Percentiles rank a stretch among this genome's conserved stretches.
These are phyloP conservation scores for Cutaneotrichosporon mucoides DNA, from an alignment of 1,284 basidiomycete genomes.

Conservation along the genomic window DNA sequence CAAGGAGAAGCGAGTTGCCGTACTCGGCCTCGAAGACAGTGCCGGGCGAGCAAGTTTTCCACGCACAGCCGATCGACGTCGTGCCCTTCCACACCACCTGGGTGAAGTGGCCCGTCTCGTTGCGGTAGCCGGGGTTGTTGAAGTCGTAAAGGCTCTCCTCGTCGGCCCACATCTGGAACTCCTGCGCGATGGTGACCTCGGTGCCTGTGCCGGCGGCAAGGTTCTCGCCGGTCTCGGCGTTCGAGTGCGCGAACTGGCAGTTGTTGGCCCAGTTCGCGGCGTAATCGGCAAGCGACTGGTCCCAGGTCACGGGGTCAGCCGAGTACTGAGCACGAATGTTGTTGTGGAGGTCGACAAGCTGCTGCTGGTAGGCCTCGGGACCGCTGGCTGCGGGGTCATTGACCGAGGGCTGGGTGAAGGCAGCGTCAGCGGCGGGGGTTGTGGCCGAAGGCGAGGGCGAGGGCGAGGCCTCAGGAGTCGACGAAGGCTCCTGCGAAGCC, in stretches of 20 bases:
- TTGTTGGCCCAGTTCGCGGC: conserved; percentile 6
- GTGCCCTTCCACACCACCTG: conserved; percentile 46
- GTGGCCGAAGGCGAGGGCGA: conserved; percentile 23
- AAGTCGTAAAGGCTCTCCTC: conserved; percentile 20
- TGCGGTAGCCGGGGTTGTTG: conserved; percentile 22
- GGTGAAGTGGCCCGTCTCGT: conserved; percentile 39
- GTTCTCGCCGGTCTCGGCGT: conserved; percentile 6
- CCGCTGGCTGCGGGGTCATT: conserved; percentile 8
- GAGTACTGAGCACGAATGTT: conserved; percentile 33
- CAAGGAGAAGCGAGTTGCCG: conserved; percentile 12
- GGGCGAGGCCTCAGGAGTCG: conserved; percentile 9
- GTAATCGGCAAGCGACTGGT: conserved; percentile 8
- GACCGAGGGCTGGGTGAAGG: conserved; percentile 1
- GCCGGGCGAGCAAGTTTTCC: conserved; percentile 24
- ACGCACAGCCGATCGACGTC: conserved; percentile 37
- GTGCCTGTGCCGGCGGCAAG: conserved; percentile 27
- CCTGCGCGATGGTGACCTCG: conserved; percentile 22
- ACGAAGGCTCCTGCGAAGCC: conserved; percentile 21
- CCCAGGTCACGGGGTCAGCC: conserved; percentile 7
- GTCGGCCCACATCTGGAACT: conserved; percentile 35
- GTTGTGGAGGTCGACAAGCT: conserved; percentile 35
- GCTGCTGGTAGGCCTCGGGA: conserved; percentile 10
- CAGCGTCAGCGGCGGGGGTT: neutral
- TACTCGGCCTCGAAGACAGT: conserved; percentile 24
- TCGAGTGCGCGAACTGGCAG: conserved; percentile 7